These are phyloP conservation scores for Cytospora paraplurivora DNA, from an alignment of 2,329 filamentous ascomycete genomes.

Conservation along the genomic window DNA sequence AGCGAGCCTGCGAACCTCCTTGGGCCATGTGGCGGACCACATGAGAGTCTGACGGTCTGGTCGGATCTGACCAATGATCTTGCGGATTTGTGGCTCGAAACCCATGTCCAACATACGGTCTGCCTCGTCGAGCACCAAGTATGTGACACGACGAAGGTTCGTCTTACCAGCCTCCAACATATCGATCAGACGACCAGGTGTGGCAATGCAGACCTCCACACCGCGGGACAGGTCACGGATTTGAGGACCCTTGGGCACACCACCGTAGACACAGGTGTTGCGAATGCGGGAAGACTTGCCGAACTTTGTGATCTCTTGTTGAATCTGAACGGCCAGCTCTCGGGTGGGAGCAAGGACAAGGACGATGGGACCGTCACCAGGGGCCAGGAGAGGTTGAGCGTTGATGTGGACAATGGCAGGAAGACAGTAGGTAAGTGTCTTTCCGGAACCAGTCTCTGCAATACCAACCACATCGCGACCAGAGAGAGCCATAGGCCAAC, in stretches of 20 bases:
- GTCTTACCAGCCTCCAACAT: constrained; percentile 98
- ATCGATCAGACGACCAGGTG: constrained; percentile 94
- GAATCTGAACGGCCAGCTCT: constrained; percentile 97
- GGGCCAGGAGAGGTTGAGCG: constrained; percentile 92
- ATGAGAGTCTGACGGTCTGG: constrained; percentile 98
- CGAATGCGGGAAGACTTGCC: constrained; percentile 96
- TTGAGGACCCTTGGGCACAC: constrained; percentile 96
- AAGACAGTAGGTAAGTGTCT: constrained; percentile 97
- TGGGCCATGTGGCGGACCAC: constrained; percentile 99
- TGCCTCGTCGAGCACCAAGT: constrained; percentile 96
- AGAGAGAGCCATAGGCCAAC: constrained; percentile 98
- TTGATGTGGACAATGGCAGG: constrained; percentile 99
- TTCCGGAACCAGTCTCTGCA: constrained; percentile 98
- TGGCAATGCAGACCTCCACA: constrained; percentile 98
- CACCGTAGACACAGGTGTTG: constrained; percentile 98
- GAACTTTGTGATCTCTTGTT: constrained; percentile 98
- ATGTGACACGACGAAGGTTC: constrained; percentile 96
- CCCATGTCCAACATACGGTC: constrained; percentile 99
- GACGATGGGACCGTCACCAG: constrained; percentile 94
- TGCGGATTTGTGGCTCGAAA: constrained; percentile 99
- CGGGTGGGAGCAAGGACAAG: constrained; percentile 94
- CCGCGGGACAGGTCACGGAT: constrained; percentile 93
- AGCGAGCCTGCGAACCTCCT: constrained; percentile 92
- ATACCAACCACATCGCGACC: constrained; percentile 99
- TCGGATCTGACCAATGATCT: constrained; percentile 96